Percentiles rank a stretch among this genome's conserved stretches.
Conservation (phyloP, 2,329 filamentous ascomycete species). For the Fusarium sp. region DNA sequence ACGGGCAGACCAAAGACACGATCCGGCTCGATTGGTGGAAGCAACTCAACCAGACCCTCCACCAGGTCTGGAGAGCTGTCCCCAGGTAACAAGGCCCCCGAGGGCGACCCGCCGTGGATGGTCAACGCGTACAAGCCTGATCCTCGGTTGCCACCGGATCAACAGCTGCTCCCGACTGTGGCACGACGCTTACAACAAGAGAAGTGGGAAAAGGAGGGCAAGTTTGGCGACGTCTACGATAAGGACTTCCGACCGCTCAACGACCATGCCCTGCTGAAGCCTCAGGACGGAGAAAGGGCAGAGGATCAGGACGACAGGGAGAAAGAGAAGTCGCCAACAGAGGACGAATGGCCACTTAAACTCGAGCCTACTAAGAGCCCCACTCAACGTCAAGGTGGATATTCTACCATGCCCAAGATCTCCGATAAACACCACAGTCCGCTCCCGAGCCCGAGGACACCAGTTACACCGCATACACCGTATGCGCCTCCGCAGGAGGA, state of each 20-base stretch:
- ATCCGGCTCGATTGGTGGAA: conserved; percentile 66
- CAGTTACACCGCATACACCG: conserved; percentile 57
- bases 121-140: conserved; percentile 96
- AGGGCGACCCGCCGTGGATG: conserved; percentile 97
- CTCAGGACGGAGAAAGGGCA: conserved; percentile 58
- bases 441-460: conserved; percentile 63
- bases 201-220: conserved; percentile 94
- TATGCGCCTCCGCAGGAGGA: conserved; percentile 44
- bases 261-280: conserved; percentile 69
- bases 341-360: conserved; percentile 74
- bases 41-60: conserved; percentile 69
- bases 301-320: conserved; percentile 32
- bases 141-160: conserved; percentile 91
- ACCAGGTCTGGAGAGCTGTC: conserved; percentile 74
- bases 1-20: conserved; percentile 75
- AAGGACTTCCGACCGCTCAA: conserved; percentile 89
- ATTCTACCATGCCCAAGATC: conserved; percentile 77
- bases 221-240: conserved; percentile 88
- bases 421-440: conserved; percentile 54
- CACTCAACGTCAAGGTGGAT: conserved; percentile 63
- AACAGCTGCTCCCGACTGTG: conserved; percentile 95
- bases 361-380: conserved; percentile 64
- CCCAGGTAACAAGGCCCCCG: conserved; percentile 76
- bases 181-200: conserved; percentile 93
- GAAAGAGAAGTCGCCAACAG: conserved; percentile 28